phyloP scores from a whole-genome alignment of 805 yeast species.

The Yarrowia sp. region DNA sequence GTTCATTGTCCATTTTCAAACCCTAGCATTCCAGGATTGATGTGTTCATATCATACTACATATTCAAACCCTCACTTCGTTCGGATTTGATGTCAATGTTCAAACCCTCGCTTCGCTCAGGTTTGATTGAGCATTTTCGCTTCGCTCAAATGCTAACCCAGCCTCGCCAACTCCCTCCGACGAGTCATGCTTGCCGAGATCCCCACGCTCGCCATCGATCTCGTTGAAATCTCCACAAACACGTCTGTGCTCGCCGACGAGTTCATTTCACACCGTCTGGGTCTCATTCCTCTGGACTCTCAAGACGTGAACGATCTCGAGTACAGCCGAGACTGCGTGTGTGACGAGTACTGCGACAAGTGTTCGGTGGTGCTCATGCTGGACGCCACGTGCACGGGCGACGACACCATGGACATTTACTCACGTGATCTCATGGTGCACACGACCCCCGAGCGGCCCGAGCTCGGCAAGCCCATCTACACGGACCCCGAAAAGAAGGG shows the following conservation, averaged over 20 bases:
- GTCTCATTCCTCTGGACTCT: slow-evolving; percentile 86
- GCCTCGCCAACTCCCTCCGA: slow-evolving; percentile 86
- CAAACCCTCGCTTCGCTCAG: not conserved
- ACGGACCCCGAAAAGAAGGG: slow-evolving; percentile 80
- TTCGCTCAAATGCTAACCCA: slow-evolving; percentile 37
- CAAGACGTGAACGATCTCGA: slow-evolving; percentile 82
- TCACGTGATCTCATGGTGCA: slow-evolving; percentile 75
- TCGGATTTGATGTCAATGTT: no score
- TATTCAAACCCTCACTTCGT: not conserved
- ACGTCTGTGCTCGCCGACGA: slow-evolving; percentile 97
- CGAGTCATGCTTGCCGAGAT: slow-evolving; percentile 94
- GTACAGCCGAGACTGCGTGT: slow-evolving; percentile 89
- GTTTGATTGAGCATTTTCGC: not conserved
- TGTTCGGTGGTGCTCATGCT: slow-evolving; percentile 89
- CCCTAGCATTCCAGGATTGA: no score
- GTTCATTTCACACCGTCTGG: slow-evolving; percentile 91
- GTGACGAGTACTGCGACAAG: slow-evolving; percentile 96
- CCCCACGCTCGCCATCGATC: slow-evolving; percentile 94
- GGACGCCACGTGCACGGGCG: slow-evolving; percentile 88
- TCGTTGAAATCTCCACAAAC: slow-evolving; percentile 91
- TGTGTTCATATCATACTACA: no score
- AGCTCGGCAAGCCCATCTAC: slow-evolving; percentile 81
- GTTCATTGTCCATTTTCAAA: no score
- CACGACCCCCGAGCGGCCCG: slow-evolving; percentile 53
- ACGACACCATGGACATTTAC: slow-evolving; percentile 86